Conservation (phyloP, 768 basidiomycete species). For the Wakefieldia striispora region DNA sequence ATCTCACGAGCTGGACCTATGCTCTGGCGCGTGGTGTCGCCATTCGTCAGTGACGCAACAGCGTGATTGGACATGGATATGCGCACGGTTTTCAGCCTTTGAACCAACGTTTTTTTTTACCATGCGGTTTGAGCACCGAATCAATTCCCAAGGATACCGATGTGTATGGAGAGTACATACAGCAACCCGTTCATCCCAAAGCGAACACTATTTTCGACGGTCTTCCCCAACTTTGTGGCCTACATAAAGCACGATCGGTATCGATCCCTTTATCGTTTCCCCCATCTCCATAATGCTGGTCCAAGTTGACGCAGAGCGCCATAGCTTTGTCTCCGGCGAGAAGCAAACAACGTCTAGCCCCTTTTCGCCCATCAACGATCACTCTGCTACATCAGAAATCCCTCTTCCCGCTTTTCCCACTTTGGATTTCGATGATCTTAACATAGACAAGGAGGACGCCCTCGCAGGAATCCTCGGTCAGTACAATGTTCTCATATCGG, state of each 20-base stretch:
- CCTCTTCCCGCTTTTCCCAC: slow-evolving; percentile 4
- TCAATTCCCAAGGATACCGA: too few relatives aligned
- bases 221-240: not conserved
- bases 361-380: not conserved
- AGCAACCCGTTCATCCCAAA: not conserved
- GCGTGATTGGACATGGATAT: too few relatives aligned
- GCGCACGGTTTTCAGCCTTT: too few relatives aligned
- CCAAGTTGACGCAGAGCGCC: slow-evolving; percentile 10
- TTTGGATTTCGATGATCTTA: slow-evolving; percentile 37
- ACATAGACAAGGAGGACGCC: slow-evolving; percentile 31
- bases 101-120: too few relatives aligned
- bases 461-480: slow-evolving; percentile 28
- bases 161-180: too few relatives aligned
- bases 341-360: slow-evolving; percentile 2
- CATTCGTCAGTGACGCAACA: too few relatives aligned
- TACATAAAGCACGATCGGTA: too few relatives aligned
- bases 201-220: not conserved
- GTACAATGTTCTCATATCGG: not conserved
- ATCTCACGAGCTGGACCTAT: too few relatives aligned
- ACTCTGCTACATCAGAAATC: slow-evolving; percentile 1
- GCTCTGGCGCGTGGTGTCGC: too few relatives aligned
- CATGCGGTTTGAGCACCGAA: too few relatives aligned
- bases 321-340: slow-evolving; percentile 18
- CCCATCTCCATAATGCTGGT: slow-evolving; percentile 19
- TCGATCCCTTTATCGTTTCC: not conserved